Evolutionary conservation across 2,329 filamentous ascomycete genomes (phyloP), one percentile per base, ranked within the genome.

Genomic region (Trichoderma koningiopsis): DNA sequence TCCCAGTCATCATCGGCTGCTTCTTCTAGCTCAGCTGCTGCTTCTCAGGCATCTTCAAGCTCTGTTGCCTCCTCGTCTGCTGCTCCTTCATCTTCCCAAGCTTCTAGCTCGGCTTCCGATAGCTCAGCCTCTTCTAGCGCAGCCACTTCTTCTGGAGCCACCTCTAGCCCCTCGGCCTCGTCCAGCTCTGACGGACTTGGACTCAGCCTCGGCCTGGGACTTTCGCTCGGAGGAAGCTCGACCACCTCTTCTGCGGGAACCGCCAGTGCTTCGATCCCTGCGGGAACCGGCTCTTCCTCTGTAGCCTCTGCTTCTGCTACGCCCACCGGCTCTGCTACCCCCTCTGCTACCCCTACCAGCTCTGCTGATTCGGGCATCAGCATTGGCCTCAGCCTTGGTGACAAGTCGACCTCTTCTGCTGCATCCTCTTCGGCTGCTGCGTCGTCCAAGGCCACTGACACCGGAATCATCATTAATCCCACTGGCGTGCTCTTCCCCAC

Each of bases 391-490:
- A 40, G 49, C 24, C 49, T 64, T 11, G 49, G 49, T 16, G 49
- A 24, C 49, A 56, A 56, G 7, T 56, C 53, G 19, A 47, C 58
- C 33, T 33, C 53, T n/a, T 56, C 53, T 29, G n/a, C 29, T 8
- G 27, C 53, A n/a, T 56, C 53, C 53, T 56, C 53, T 56, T 29
- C 53, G 43, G 60, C 27, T 29, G 24, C 70, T 29, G 64, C 72
- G 1, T 56, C 49, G 3, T 64, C 61, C 6, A 64, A 64, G 61
- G 61, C 61, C 14, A 29, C 49, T 11, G 71, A 74, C 16, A 37
- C 60, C 7, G 70, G 62, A 29, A 75, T 76, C 27, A 60, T 76
- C n/a, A 73, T 78, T 69, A 76, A 72, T 10, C 75, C 76, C 16
- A 75, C 72, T 16, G 76, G 76, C 59, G 74, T 77, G 53, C 70